These are phyloP conservation scores for Rhexocercosporidium sp. DNA, from an alignment of 2,329 filamentous ascomycete species.

Conservation along the genomic window DNA sequence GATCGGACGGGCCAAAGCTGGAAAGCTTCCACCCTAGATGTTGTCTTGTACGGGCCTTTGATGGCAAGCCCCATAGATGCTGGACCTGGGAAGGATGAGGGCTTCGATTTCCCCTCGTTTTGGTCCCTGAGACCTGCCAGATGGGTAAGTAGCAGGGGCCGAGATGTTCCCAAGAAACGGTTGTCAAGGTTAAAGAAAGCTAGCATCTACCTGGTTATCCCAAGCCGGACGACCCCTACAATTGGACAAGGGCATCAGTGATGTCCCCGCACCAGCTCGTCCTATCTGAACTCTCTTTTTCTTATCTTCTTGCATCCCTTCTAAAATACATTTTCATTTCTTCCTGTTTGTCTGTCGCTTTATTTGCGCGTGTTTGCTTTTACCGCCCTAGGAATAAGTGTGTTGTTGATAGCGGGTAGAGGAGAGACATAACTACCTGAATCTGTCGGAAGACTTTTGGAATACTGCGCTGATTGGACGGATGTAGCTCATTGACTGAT, in stretches of 20 bases:
- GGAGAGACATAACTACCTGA: neutral
- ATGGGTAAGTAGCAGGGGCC: too few relatives aligned
- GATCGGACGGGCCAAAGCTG: neutral
- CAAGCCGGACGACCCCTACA: neutral
- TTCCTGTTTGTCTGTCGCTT: neutral
- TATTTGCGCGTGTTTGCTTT: neutral
- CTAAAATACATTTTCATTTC: too few relatives aligned
- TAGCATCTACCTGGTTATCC: neutral
- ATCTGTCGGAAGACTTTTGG: neutral
- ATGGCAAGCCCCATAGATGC: too few relatives aligned
- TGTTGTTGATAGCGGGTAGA: neutral
- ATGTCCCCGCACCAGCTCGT: neutral
- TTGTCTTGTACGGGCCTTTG: too few relatives aligned
- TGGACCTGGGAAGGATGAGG: too few relatives aligned
- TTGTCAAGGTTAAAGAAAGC: neutral
- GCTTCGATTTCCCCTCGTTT: too few relatives aligned
- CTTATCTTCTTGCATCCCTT: conserved; percentile 3
- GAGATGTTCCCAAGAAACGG: neutral
- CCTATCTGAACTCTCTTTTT: neutral
- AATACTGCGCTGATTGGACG: neutral
- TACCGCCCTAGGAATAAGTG: too few relatives aligned
- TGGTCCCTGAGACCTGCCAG: too few relatives aligned
- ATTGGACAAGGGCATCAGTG: neutral
- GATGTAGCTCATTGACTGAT: neutral
- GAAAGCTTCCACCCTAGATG: neutral